Evolutionary conservation across 2,329 filamentous ascomycete species (phyloP).

Genomic region (Cordyceps militaris): DNA sequence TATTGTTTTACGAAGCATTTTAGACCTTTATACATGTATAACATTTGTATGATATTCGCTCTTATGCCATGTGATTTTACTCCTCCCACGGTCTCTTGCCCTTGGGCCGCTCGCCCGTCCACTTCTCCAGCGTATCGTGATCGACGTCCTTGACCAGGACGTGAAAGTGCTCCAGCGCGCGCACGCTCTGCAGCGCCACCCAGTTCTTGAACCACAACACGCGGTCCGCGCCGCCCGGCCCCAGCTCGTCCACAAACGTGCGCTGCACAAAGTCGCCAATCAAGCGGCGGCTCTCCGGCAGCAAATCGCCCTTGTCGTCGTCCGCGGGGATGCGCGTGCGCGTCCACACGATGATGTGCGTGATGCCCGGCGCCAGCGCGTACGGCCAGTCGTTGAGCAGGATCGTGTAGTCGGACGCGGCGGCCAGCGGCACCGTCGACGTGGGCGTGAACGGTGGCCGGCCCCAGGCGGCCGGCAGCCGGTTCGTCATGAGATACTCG

Average conservation of each 20-base stretch:
- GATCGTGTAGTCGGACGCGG: conserved; percentile 57
- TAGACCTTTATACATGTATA: not conserved
- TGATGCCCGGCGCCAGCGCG: conserved; percentile 56
- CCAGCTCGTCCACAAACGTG: conserved; percentile 58
- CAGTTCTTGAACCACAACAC: conserved; percentile 94
- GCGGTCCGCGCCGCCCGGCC: conserved; percentile 38
- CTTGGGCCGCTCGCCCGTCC: conserved; percentile 42
- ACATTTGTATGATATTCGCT: too few species aligned
- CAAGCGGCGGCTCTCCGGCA: conserved; percentile 52
- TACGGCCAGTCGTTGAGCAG: conserved; percentile 94
- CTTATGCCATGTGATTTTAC: not conserved
- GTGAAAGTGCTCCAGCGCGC: conserved; percentile 84
- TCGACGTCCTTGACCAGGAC: conserved; percentile 56
- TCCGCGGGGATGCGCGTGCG: conserved; percentile 75
- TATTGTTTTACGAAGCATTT: not conserved
- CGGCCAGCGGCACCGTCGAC: conserved; percentile 44
- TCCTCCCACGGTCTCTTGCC: conserved; percentile 10
- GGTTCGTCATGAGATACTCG: conserved; percentile 66
- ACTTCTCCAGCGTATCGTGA: conserved; percentile 44
- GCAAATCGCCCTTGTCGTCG: conserved; percentile 62
- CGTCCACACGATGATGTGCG: conserved; percentile 89
- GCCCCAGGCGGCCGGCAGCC: conserved; percentile 62
- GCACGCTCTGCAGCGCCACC: conserved; percentile 79
- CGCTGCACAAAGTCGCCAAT: conserved; percentile 64
- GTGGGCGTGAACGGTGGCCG: conserved; percentile 46